These are phyloP conservation scores for Ganoderma lingzhi DNA, from an alignment of 1,284 basidiomycete genomes.

Conservation along the genomic window DNA sequence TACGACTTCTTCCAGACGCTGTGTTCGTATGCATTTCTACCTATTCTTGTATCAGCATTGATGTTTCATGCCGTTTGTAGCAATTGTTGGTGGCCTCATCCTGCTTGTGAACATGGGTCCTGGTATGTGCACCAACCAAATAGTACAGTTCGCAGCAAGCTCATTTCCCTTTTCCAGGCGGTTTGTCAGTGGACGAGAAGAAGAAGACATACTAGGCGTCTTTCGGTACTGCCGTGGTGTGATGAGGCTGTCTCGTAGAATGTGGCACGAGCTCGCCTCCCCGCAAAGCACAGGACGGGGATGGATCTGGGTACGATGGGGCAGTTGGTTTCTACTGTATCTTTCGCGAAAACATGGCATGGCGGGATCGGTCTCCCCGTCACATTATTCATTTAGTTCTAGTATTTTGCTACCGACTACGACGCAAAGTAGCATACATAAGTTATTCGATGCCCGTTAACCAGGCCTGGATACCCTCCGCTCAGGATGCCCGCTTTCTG, in stretches of 20 bases:
- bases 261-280: constrained; percentile 15
- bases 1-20: constrained; percentile 96
- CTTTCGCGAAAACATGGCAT: constrained; percentile 27
- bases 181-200: constrained; percentile 98
- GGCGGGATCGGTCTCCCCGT: constrained; percentile 22
- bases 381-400: constrained; percentile 30
- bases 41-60: constrained; percentile 15
- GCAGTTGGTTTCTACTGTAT: constrained; percentile 32
- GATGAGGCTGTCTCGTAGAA: constrained; percentile 4
- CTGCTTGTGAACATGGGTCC: constrained; percentile 99
- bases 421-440: background rate
- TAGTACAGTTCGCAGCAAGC: background rate
- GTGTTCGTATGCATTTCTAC: constrained; percentile 58
- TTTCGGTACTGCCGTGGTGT: constrained; percentile 8
- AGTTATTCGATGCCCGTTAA: background rate
- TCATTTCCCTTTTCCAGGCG: constrained; percentile 58
- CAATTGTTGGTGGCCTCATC: constrained; percentile 97
- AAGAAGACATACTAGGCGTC: constrained; percentile 85
- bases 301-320: constrained; percentile 25
- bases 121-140: constrained; percentile 51
- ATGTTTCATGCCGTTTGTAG: constrained; percentile 47
- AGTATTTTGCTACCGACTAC: constrained; percentile 18
- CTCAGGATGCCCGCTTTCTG: background rate
- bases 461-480: background rate
- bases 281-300: constrained; percentile 8